phyloP scores from a whole-genome alignment of 192 early-diverging fungal species.

The Podila verticillata region DNA sequence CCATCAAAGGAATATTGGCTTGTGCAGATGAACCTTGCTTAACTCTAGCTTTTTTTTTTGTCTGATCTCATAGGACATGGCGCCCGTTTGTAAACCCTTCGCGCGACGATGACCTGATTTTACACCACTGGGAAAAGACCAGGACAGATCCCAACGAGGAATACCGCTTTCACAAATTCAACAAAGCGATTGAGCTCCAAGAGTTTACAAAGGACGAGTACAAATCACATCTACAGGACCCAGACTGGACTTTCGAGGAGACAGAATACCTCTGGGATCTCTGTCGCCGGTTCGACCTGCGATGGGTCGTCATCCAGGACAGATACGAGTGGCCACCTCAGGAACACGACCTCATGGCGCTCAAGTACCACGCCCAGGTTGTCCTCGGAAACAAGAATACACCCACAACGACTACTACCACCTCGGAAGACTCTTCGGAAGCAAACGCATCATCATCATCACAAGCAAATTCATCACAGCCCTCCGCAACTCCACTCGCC shows the following conservation, averaged over 20 bases:
- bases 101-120: constrained; percentile 73
- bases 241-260: constrained; percentile 85
- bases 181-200: constrained; percentile 73
- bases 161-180: constrained; percentile 82
- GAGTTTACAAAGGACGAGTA: constrained; percentile 90
- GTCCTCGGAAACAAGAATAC: background rate
- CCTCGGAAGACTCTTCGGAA: background rate
- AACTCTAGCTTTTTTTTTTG: background rate
- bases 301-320: constrained; percentile 88
- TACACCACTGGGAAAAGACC: constrained; percentile 86
- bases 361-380: constrained; percentile 3
- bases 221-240: constrained; percentile 72
- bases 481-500: background rate
- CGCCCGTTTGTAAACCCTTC: constrained; percentile 80
- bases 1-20: background rate
- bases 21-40: background rate
- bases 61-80: constrained; percentile 62
- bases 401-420: background rate
- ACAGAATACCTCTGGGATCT: constrained; percentile 86
- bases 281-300: constrained; percentile 78
- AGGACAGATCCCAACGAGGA: constrained; percentile 67
- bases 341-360: constrained; percentile 37
- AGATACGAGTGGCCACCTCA: constrained; percentile 72
- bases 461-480: background rate
- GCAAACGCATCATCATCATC: background rate